A percentile compares a stretch with the other conserved stretches of the same genome.
phyloP scores from a whole-genome alignment of 208 protist species.

The Phytomonas francai region DNA sequence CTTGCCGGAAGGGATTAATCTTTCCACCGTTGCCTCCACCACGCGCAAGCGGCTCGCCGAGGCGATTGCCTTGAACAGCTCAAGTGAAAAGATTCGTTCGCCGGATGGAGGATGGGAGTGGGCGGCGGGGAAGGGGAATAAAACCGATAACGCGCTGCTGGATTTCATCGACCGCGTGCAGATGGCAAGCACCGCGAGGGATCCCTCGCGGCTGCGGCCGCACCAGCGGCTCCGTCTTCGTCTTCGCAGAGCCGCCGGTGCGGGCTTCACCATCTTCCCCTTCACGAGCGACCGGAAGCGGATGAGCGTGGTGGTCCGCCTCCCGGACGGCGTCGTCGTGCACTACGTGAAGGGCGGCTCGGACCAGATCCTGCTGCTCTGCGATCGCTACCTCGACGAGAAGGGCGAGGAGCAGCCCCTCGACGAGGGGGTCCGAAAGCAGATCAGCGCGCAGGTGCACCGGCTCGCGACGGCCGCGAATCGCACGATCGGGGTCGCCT shows the following conservation, averaged over 20 bases:
- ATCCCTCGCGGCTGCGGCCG: constrained; percentile 28
- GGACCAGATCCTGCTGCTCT: constrained; percentile 82
- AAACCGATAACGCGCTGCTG: constrained; percentile 82
- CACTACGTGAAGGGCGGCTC: constrained; percentile 90
- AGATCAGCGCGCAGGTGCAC: constrained; percentile 34
- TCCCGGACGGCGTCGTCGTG: constrained; percentile 31
- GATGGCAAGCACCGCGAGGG: constrained; percentile 17
- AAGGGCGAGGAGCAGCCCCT: constrained; percentile 35
- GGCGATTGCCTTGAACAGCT: constrained; percentile 64
- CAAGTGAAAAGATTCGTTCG: constrained; percentile 59
- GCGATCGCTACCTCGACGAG: constrained; percentile 53
- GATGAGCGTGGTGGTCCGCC: constrained; percentile 65
- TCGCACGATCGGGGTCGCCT: constrained; percentile 84
- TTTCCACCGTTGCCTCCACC: constrained; percentile 12
- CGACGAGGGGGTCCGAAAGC: constrained; percentile 24
- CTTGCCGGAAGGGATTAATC: constrained; percentile 24
- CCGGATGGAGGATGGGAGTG: constrained; percentile 45
- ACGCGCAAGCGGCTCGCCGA: constrained; percentile 24
- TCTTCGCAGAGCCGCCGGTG: constrained; percentile 9
- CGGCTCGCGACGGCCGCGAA: constrained; percentile 52
- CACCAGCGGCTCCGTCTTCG: constrained; percentile 50
- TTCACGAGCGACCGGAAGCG: constrained; percentile 87
- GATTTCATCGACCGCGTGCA: constrained; percentile 61
- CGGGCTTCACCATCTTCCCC: constrained; percentile 60
- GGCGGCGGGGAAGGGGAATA: constrained; percentile 70